Evolutionary conservation across 2,329 filamentous ascomycete genomes (phyloP), one percentile per base, ranked within the genome.

Genomic region (Passalora sequoiae): DNA sequence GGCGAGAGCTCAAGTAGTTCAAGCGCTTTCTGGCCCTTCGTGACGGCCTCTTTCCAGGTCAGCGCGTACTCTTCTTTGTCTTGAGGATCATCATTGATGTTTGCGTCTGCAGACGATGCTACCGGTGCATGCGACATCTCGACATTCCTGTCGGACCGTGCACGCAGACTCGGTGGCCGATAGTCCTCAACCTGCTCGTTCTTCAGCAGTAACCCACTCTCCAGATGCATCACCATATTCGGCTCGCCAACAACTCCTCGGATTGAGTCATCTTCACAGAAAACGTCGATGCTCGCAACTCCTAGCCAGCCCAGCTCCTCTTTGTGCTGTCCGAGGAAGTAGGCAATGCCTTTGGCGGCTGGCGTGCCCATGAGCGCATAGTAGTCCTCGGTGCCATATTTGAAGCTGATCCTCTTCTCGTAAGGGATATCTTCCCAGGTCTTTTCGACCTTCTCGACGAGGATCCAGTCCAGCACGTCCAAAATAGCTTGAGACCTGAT

Each of bases 251-350:
- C 30, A 17, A 17, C 30, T 13, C 2, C 13, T 8, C 9, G n/a
- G 7, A 8, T 17, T 8, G n/a, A 12, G 20, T 16, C 30, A 16
- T 6, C 13, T 17, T 32, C 30, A 12, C 30, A 17, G 16, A 43
- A 46, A 7, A 43, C 27, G n/a, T 21, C 30, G 7, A 41, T 30
- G 6, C 13, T 37, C 9, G 41, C 29, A 8, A 53, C 31, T 2
- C 20, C 24, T 29, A 44, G 48, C 16, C 13, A 17, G 6, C 51
- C 49, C n/a, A 54, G 27, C 27, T 52, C 39, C 13, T 40, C 17
- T 12, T 45, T 45, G 22, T 53, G 52, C 35, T 53, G 44, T 2
- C 36, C 40, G 4, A 53, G 28, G 6, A 53, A 37, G 17, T 42
- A 50, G 1, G 47, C 47, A 6, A 41, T 40, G 4, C 35, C 50